These are phyloP conservation scores for Olyra latifolia DNA, from an alignment of 176 grass and related monocot genomes.

Conservation along the genomic window DNA sequence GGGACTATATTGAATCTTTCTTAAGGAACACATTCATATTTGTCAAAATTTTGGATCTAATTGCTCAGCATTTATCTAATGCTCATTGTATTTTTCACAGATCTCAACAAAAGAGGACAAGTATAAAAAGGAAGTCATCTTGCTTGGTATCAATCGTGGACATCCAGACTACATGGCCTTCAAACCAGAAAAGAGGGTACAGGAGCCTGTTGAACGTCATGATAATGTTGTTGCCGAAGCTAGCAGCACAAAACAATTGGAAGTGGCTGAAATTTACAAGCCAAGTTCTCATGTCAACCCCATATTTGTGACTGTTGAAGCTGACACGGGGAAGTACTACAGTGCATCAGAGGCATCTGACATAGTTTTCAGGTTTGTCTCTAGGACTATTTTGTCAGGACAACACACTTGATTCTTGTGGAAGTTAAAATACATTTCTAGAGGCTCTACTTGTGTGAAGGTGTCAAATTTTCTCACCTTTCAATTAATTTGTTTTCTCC, in stretches of 20 bases:
- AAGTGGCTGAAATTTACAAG: conserved; percentile 87
- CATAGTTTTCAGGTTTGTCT: conserved; percentile 74
- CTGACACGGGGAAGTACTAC: conserved; percentile 79
- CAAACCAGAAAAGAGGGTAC: conserved; percentile 71
- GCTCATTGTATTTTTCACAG: conserved; percentile 37
- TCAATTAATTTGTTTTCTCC: conserved; percentile 31
- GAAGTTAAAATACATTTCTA: background rate
- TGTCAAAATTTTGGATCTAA: conserved; percentile 1
- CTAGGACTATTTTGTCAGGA: background rate
- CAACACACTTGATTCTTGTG: background rate
- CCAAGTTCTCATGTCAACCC: conserved; percentile 85
- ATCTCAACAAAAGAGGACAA: conserved; percentile 89
- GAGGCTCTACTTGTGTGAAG: background rate
- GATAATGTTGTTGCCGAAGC: conserved; percentile 53
- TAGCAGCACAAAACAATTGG: conserved; percentile 57
- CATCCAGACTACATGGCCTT: conserved; percentile 82
- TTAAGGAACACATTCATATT: background rate
- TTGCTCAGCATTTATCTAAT: conserved; percentile 22
- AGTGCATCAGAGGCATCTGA: conserved; percentile 77
- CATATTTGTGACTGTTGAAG: conserved; percentile 70
- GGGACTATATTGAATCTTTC: background rate
- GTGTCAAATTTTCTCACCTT: background rate
- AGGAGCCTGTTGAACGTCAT: conserved; percentile 56
- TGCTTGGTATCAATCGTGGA: conserved; percentile 52
- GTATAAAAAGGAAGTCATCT: conserved; percentile 78